phyloP scores from a whole-genome alignment of 108 stramenopile genomes.

The Skeletonema menzelii region DNA sequence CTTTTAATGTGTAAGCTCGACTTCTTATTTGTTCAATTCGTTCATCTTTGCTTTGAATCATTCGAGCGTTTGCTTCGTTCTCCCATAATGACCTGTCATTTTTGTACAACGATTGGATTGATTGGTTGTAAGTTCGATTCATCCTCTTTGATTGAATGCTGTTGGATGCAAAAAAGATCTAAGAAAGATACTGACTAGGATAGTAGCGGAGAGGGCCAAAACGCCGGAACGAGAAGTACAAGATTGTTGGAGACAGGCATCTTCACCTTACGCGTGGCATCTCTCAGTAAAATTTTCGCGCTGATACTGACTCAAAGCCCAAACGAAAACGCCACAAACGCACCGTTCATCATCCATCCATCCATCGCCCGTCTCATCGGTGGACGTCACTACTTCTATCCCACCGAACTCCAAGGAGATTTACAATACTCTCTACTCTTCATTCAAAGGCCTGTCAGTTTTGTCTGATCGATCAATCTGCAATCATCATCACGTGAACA shows the following conservation, averaged over 20 bases:
- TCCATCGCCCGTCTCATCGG: no score
- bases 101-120: conserved; percentile 28
- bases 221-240: no score
- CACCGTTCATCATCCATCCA: background rate
- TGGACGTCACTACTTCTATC: background rate
- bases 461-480: background rate
- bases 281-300: no score
- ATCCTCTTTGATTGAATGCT: conserved; percentile 27
- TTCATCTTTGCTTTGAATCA: conserved; percentile 14
- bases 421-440: background rate
- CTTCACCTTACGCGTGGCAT: background rate
- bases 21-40: conserved; percentile 43
- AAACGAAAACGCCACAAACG: background rate
- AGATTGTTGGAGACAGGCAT: no score
- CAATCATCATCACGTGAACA: no score
- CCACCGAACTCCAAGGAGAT: conserved; percentile 13
- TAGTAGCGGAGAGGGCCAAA: no score
- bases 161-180: no score
- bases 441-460: no score
- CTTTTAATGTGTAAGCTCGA: conserved; percentile 41
- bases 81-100: conserved; percentile 44
- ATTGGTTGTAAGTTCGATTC: conserved; percentile 17
- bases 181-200: no score
- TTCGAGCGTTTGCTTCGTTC: background rate
- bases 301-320: background rate